Base-by-base conservation (phyloP, 257 asterid genomes). In the Ballota nigra region DNA sequence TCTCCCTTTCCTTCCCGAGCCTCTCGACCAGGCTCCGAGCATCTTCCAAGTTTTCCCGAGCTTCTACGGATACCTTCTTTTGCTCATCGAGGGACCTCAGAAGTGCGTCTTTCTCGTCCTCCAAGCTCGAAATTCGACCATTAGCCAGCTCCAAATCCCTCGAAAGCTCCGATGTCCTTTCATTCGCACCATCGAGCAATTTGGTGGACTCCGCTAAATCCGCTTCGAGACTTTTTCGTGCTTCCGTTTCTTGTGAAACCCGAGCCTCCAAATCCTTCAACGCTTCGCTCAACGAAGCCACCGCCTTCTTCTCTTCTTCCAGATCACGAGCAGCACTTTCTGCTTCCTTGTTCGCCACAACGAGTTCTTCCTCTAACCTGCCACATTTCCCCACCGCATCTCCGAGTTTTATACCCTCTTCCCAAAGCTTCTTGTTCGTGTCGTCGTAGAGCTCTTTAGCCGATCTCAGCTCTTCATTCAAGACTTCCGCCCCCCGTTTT, bases 1-100 rank as follows among this genome's bases (percentile, higher is more conserved):
- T 85, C 77, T 84, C 91, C 56, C 85, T 82, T 71, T 89, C 93
- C 73, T 84, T 83, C 31, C 90, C 91, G 1, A 94, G 92, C 80
- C 84, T 75, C 76, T 71, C 78, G 24, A 89, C 82, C 75, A 91
- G 64, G 72, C 60, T 83, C 65, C 81, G 91, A 1, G 97, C 96
- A 6, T 89, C 97, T 77, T 94, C 99, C 83, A 91, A 60, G 68
- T 94, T 89, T 66, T 89, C 94, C 13, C 81, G 80, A 15, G 88
- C 88, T 81, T 85, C 95, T 70, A 71, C 83, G 19, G 89, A 71
- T 4, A 64, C 75, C 45, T 33, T 77, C 57, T 78, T 88, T 68
- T 91, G 96, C 80, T 89, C 90, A 0, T 86, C 86, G 13, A 87
- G 84, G 49, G 92, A 68, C 41, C 70, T 82, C 22, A 68, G 67